Percentiles rank a stretch among this genome's conserved stretches.
phyloP scores from a whole-genome alignment of 2,329 filamentous ascomycete genomes.

The Penicillium sp. region DNA sequence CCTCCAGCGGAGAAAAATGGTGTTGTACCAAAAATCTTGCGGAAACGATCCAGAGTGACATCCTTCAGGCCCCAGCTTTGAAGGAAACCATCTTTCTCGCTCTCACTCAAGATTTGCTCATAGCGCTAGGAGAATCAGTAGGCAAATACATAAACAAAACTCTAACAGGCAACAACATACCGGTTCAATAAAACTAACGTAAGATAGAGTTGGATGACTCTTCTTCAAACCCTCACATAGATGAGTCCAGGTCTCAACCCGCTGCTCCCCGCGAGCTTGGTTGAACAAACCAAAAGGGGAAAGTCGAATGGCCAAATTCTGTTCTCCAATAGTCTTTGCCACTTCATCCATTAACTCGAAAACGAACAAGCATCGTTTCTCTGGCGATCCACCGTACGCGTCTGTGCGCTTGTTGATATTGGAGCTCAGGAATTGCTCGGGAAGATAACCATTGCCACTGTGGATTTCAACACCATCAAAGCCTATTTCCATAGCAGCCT shows the following conservation, averaged over 20 bases:
- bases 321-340: conserved; percentile 45
- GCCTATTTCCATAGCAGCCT: conserved; percentile 55
- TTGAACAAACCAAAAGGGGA: conserved; percentile 55
- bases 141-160: not conserved
- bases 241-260: conserved; percentile 55
- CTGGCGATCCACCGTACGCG: conserved; percentile 51
- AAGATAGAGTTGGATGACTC: conserved; percentile 46
- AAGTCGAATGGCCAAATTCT: conserved; percentile 49
- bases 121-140: conserved; percentile 35
- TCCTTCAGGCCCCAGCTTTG: conserved; percentile 48
- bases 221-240: conserved; percentile 52
- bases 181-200: conserved; percentile 59
- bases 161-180: conserved; percentile 14
- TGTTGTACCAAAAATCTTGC: conserved; percentile 52
- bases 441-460: conserved; percentile 52
- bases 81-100: conserved; percentile 53
- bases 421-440: conserved; percentile 55
- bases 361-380: conserved; percentile 57
- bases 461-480: conserved; percentile 34
- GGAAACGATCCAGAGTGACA: conserved; percentile 50
- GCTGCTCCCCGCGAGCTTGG: conserved; percentile 51
- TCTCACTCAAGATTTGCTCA: conserved; percentile 53
- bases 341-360: conserved; percentile 55
- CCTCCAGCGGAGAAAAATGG: conserved; percentile 60
- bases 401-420: conserved; percentile 53